Evolutionary conservation across 2,329 filamentous ascomycete species (phyloP).

Genomic region (Coniochaeta prunicola): DNA sequence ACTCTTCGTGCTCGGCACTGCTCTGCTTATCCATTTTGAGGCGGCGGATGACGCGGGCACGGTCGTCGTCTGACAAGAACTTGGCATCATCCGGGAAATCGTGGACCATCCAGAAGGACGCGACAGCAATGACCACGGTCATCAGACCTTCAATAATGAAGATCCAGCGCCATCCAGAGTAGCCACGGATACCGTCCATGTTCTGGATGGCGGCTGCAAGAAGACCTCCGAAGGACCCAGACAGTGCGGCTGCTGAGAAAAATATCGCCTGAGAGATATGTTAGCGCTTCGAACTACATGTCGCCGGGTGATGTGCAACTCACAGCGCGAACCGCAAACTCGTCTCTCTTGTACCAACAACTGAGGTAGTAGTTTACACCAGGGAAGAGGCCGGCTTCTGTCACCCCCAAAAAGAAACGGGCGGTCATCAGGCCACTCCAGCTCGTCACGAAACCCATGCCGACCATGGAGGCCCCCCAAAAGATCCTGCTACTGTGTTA

Average conservation of each 20-base stretch:
- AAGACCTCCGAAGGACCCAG: constrained; percentile 70
- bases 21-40: constrained; percentile 65
- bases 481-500: constrained; percentile 30
- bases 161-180: constrained; percentile 56
- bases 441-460: constrained; percentile 54
- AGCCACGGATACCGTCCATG: constrained; percentile 56
- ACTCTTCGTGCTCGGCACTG: constrained; percentile 68
- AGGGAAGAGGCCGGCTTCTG: constrained; percentile 64
- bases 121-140: constrained; percentile 60
- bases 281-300: constrained; percentile 29
- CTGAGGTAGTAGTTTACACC: constrained; percentile 75
- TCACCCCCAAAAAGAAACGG: constrained; percentile 59
- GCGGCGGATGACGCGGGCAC: constrained; percentile 63
- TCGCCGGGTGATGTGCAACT: constrained; percentile 25
- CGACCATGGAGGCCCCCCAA: constrained; percentile 59
- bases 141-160: constrained; percentile 61
- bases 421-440: constrained; percentile 55
- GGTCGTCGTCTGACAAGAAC: constrained; percentile 65
- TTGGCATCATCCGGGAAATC: constrained; percentile 73
- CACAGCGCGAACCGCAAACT: constrained; percentile 63
- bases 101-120: constrained; percentile 71
- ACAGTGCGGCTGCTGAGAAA: constrained; percentile 74
- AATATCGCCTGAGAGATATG: constrained; percentile 42
- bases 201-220: constrained; percentile 64
- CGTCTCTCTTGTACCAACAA: constrained; percentile 75